Evolutionary conservation across 352 stramenopile genomes (phyloP), one percentile per base, ranked within the genome.

Genomic region (Globisporangium nodosum): DNA sequence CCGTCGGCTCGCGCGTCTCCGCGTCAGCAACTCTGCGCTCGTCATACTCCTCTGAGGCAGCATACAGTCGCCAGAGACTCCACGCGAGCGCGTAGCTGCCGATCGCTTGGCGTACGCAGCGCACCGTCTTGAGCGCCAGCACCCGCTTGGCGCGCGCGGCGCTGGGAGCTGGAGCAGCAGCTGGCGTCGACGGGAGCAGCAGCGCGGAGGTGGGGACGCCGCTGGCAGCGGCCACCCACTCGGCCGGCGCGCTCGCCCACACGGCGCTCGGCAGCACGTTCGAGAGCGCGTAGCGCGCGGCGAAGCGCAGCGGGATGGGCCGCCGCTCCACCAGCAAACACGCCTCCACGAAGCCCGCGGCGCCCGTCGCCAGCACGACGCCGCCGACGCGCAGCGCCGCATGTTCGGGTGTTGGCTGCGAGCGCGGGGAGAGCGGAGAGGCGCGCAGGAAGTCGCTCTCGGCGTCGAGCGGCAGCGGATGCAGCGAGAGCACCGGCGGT

Each of bases 251-350:
- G 24, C 70, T 82, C 47, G 57, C 67, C 81, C 81, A 93, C 24
- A 90, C 79, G 27, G 70, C 65, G 54, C 81, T 91, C 7, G 79
- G 79, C 33, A 88, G 9, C 0, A 87, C 48, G 53, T 91, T 93
- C 24, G 58, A 65, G n/a, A 71, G 48, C 18, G 84, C 84, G 45
- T 81, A 91, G 33, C 49, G 55, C 6, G 81, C 49, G 13, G 84
- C 84, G 46, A 91, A 89, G 2, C 71, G 77, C 56, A 93, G 59
- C 13, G 84, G 84, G 45, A 93, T 81, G 5, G 84, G 84, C 1
- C 74, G 72, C 2, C 69, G 74, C 48, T 80, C 68, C 18, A 90
- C 52, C 53, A 73, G 67, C 18, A 87, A 35, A 52, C 79, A 93
- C 20, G 64, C 81, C 62, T 93, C 84, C 2, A 71, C 63, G 53